Percentiles rank a stretch among this genome's conserved stretches.
These are phyloP conservation scores for Elongisporangium anandrum DNA, from an alignment of 352 stramenopile genomes.

Conservation along the genomic window DNA sequence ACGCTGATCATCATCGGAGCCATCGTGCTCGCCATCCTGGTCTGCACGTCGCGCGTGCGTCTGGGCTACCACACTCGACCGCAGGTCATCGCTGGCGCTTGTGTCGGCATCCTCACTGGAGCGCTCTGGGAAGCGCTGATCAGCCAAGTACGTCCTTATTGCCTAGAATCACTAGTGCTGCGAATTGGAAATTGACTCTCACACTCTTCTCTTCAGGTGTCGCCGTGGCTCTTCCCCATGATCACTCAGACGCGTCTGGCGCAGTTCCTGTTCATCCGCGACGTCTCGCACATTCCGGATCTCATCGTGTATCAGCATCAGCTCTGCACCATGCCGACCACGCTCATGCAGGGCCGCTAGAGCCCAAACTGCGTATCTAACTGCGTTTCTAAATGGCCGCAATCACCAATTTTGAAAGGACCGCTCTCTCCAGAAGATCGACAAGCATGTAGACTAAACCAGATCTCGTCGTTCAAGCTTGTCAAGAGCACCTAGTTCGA, in stretches of 20 bases:
- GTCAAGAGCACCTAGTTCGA: too few relatives aligned
- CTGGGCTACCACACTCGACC: conserved; percentile 75
- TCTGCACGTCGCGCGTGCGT: conserved; percentile 73
- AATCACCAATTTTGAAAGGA: too few relatives aligned
- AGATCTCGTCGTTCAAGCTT: too few relatives aligned
- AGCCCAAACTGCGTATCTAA: too few relatives aligned
- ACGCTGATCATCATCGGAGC: conserved; percentile 46
- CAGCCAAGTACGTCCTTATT: conserved; percentile 12
- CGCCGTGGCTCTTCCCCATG: conserved; percentile 51
- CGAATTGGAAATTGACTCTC: neutral
- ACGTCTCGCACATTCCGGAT: conserved; percentile 72
- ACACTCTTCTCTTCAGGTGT: conserved; percentile 20
- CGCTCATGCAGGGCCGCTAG: conserved; percentile 1
- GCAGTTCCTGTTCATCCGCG: conserved; percentile 61
- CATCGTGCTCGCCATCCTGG: conserved; percentile 35
- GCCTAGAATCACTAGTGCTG: neutral
- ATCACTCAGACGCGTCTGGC: conserved; percentile 39
- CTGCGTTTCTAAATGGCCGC: too few relatives aligned
- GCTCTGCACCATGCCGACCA: conserved; percentile 23
- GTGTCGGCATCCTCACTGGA: conserved; percentile 38
- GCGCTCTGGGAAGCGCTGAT: conserved; percentile 51
- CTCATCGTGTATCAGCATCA: conserved; percentile 77
- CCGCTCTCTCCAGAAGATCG: too few relatives aligned
- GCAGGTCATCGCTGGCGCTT: conserved; percentile 58
- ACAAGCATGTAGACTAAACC: too few relatives aligned